Conservation (phyloP, 2,329 filamentous ascomycete genomes). For the Aspergillus novofumigatus region DNA sequence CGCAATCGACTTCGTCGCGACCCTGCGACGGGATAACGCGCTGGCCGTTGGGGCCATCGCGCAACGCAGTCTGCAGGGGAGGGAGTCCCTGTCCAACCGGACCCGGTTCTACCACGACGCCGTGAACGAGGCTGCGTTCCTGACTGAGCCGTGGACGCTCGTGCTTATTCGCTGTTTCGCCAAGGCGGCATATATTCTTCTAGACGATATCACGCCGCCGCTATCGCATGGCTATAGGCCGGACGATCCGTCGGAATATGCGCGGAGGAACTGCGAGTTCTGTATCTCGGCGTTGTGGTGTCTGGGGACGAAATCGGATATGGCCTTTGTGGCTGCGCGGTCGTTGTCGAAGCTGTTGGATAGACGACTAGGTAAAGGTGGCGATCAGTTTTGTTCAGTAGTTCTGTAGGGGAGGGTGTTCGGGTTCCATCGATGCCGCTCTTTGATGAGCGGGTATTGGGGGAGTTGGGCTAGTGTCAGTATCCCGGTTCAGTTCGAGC, state of each 20-base stretch:
- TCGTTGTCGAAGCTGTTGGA: constrained; percentile 33
- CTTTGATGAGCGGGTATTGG: background rate
- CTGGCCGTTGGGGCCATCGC: constrained; percentile 48
- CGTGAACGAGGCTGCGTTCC: constrained; percentile 51
- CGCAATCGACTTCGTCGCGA: constrained; percentile 32
- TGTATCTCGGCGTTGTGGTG: constrained; percentile 54
- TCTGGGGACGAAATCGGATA: constrained; percentile 55
- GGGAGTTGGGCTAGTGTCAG: background rate
- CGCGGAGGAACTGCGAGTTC: constrained; percentile 36
- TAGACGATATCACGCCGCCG: constrained; percentile 24
- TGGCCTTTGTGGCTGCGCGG: constrained; percentile 40
- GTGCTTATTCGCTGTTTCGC: constrained; percentile 53
- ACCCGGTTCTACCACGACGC: constrained; percentile 47
- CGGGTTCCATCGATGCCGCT: background rate
- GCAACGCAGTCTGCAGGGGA: constrained; percentile 41
- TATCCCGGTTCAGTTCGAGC: background rate
- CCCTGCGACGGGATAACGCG: constrained; percentile 44
- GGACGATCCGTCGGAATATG: constrained; percentile 1
- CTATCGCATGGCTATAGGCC: background rate
- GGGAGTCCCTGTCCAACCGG: constrained; percentile 3
- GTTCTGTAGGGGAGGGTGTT: background rate
- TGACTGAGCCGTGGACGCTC: constrained; percentile 59
- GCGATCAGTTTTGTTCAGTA: background rate
- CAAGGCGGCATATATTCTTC: constrained; percentile 41
- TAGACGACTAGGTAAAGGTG: background rate